Percentiles rank a stretch among this genome's conserved stretches.
Evolutionary conservation across 139 green algal genomes (phyloP).

Genomic region (Astrephomene gubernaculifera): DNA sequence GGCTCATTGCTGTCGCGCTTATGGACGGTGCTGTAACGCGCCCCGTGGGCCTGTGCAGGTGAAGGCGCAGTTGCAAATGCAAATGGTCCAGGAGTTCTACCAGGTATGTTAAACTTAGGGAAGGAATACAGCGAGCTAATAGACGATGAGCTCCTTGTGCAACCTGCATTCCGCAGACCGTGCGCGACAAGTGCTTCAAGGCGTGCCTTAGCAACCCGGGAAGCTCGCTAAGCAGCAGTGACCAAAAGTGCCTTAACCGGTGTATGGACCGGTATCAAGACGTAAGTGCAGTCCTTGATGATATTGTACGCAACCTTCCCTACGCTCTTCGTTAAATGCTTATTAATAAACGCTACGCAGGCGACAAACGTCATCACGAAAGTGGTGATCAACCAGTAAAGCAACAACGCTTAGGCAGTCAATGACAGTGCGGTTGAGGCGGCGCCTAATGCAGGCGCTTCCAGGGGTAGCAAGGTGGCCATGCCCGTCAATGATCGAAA

Average conservation of each 20-base stretch:
- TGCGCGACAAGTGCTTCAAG: constrained; percentile 97
- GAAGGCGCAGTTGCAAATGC: constrained; percentile 56
- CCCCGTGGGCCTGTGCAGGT: constrained; percentile 48
- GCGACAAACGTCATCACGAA: constrained; percentile 56
- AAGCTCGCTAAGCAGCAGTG: constrained; percentile 86
- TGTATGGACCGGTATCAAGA: constrained; percentile 95
- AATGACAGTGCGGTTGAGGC: no score
- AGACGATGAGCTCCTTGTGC: background rate
- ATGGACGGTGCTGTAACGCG: background rate
- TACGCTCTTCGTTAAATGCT: no score
- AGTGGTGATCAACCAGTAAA: constrained; percentile 43
- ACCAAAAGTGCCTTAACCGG: constrained; percentile 88
- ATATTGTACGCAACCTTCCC: no score
- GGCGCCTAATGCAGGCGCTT: no score
- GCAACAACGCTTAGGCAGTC: no score
- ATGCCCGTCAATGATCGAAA: background rate
- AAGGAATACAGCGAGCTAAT: background rate
- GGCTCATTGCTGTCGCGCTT: background rate
- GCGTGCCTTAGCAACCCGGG: constrained; percentile 90
- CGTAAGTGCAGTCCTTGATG: constrained; percentile 52
- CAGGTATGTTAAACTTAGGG: constrained; percentile 50
- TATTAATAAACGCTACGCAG: no score
- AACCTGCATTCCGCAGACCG: constrained; percentile 75
- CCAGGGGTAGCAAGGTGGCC: background rate
- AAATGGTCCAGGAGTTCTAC: constrained; percentile 71